phyloP scores from a whole-genome alignment of 495 filamentous ascomycete species.

The Amphirosellinia nigrospora region DNA sequence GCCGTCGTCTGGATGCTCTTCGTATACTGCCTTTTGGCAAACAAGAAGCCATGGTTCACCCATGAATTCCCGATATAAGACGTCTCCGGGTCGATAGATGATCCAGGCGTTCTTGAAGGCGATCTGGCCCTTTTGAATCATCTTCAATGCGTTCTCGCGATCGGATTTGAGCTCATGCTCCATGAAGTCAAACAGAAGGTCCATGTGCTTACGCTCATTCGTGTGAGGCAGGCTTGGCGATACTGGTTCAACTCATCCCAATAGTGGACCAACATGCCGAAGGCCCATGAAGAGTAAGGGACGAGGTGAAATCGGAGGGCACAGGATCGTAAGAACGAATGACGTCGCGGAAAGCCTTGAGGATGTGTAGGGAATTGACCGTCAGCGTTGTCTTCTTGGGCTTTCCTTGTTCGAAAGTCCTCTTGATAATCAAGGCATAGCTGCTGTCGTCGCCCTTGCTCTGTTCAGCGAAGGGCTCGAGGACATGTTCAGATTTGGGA shows the following conservation, averaged over 20 bases:
- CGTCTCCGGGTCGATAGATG: slow-evolving; percentile 45
- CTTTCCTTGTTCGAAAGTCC: slow-evolving; percentile 32
- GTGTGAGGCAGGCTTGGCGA: slow-evolving; percentile 35
- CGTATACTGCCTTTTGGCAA: slow-evolving; percentile 39
- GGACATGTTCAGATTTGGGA: slow-evolving; percentile 14
- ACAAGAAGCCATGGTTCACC: slow-evolving; percentile 38
- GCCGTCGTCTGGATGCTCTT: slow-evolving; percentile 23
- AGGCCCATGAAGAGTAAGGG: slow-evolving; percentile 37
- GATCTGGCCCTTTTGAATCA: slow-evolving; percentile 39
- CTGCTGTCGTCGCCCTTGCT: slow-evolving; percentile 28
- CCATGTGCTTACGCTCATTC: slow-evolving; percentile 40
- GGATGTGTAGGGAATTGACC: slow-evolving; percentile 53
- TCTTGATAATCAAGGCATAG: slow-evolving; percentile 48
- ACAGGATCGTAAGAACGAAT: slow-evolving; percentile 48
- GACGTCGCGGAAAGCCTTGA: slow-evolving; percentile 41
- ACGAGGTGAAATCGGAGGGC: slow-evolving; percentile 41
- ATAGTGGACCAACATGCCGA: slow-evolving; percentile 41
- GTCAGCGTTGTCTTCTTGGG: slow-evolving; percentile 42
- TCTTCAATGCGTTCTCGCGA: slow-evolving; percentile 37
- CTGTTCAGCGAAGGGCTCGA: slow-evolving; percentile 31
- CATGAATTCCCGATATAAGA: slow-evolving; percentile 41
- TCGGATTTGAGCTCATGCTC: slow-evolving; percentile 35
- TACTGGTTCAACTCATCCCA: slow-evolving; percentile 42
- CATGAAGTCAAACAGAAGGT: slow-evolving; percentile 45
- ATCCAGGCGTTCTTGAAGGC: slow-evolving; percentile 43